Percentiles rank a stretch among this genome's conserved stretches.
Evolutionary conservation across 2,329 filamentous ascomycete species (phyloP).

Genomic region (Aspergillus piperis): DNA sequence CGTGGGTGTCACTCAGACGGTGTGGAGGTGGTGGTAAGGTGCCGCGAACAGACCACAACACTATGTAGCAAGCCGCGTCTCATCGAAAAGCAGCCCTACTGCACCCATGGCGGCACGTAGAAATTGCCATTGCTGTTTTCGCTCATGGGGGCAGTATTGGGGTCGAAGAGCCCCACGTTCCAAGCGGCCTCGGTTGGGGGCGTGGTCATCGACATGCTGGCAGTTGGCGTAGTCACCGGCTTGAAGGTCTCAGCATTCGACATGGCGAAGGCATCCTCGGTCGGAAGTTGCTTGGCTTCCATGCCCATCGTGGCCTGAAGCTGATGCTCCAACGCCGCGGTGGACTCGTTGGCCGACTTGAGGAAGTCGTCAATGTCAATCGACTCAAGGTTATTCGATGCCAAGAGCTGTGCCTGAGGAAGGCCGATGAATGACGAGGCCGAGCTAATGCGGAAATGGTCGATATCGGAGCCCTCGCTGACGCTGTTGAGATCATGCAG

Average conservation of each 20-base stretch:
- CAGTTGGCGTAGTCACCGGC: constrained; percentile 21
- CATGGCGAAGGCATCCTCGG: constrained; percentile 33
- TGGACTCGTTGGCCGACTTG: constrained; percentile 44
- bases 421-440: constrained; percentile 46
- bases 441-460: constrained; percentile 45
- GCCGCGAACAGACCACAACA: constrained; percentile 30
- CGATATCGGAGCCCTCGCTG: constrained; percentile 45
- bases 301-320: constrained; percentile 41
- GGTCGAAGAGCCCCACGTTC: constrained; percentile 36
- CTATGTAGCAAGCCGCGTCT: constrained; percentile 21
- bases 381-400: constrained; percentile 42
- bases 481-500: constrained; percentile 43
- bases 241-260: constrained; percentile 28
- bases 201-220: constrained; percentile 25
- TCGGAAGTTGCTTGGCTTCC: constrained; percentile 35
- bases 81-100: constrained; percentile 18
- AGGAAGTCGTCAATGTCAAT: constrained; percentile 49
- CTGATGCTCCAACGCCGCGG: constrained; percentile 43
- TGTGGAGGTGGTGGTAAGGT: constrained; percentile 44
- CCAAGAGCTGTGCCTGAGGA: constrained; percentile 44
- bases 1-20: constrained; percentile 32
- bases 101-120: constrained; percentile 35
- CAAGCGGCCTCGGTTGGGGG: constrained; percentile 36
- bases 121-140: constrained; percentile 27
- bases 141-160: constrained; percentile 32